A percentile compares a stretch with the other conserved stretches of the same genome.
These are phyloP conservation scores for Mediolabrus comicus DNA, from an alignment of 108 stramenopile species.

Conservation along the genomic window DNA sequence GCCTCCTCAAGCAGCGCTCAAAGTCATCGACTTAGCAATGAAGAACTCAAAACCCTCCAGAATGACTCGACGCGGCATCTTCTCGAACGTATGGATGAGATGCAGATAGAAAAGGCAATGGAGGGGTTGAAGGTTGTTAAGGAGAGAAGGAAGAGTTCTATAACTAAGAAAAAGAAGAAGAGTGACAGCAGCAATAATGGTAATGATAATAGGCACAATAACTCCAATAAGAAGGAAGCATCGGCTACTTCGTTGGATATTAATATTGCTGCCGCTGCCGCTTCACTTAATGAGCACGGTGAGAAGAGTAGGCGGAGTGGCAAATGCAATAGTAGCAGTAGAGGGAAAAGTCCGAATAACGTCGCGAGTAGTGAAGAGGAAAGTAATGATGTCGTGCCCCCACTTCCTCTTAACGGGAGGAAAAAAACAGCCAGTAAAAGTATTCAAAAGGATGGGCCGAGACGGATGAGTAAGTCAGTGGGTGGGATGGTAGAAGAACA, in stretches of 20 bases:
- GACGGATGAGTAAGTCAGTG: not conserved
- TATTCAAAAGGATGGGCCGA: not conserved
- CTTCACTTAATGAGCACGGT: too few species aligned
- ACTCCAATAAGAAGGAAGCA: too few species aligned
- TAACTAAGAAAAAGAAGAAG: not conserved
- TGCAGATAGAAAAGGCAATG: not conserved
- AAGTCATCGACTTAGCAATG: not conserved
- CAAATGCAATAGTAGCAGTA: not conserved
- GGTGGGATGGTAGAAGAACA: not conserved
- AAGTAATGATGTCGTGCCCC: not conserved
- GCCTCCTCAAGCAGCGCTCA: not conserved
- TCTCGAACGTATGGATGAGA: conserved; percentile 8
- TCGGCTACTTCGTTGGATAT: not conserved
- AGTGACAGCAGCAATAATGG: not conserved
- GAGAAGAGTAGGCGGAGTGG: not conserved
- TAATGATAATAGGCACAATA: not conserved
- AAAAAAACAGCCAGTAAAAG: not conserved
- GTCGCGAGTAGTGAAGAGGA: not conserved
- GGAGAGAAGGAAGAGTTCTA: not conserved
- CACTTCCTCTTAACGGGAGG: not conserved
- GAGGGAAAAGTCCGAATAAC: not conserved
- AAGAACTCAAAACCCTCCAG: not conserved
- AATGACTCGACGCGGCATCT: not conserved
- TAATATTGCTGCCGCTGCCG: too few species aligned
- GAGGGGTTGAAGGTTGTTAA: conserved; percentile 1